Evolutionary conservation across 305 asterid species (phyloP).

Genomic region (Solanum hybrid): DNA sequence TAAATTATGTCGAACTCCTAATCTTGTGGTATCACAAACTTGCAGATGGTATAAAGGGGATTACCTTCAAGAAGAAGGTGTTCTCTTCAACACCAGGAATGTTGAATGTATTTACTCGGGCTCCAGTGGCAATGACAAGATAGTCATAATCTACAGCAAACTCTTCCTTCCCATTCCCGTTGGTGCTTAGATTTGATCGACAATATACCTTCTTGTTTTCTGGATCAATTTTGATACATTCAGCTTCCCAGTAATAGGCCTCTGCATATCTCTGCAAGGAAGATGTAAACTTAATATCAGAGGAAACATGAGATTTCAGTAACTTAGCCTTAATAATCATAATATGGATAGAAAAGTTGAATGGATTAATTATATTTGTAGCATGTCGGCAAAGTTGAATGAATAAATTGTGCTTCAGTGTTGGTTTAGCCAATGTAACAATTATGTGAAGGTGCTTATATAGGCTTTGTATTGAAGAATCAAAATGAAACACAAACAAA

Average conservation of each 20-base stretch:
- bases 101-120: constrained; percentile 86
- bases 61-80: constrained; percentile 80
- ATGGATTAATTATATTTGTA: not conserved
- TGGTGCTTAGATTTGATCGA: constrained; percentile 37
- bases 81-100: constrained; percentile 93
- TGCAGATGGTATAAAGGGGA: not conserved
- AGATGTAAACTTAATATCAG: too few species aligned
- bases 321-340: not conserved
- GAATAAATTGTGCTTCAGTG: not conserved
- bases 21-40: not conserved
- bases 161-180: constrained; percentile 55
- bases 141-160: constrained; percentile 82
- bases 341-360: not conserved
- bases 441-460: not conserved
- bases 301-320: not conserved
- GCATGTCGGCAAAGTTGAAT: not conserved
- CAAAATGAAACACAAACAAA: not conserved
- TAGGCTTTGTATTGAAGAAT: not conserved
- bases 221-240: constrained; percentile 79
- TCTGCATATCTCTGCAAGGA: constrained; percentile 51
- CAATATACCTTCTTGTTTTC: constrained; percentile 81
- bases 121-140: constrained; percentile 76
- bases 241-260: constrained; percentile 81
- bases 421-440: not conserved
- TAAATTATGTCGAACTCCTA: not conserved